Evolutionary conservation across 495 filamentous ascomycete genomes (phyloP), one percentile per base, ranked within the genome.

Genomic region (Aspergillus olivimuriae): DNA sequence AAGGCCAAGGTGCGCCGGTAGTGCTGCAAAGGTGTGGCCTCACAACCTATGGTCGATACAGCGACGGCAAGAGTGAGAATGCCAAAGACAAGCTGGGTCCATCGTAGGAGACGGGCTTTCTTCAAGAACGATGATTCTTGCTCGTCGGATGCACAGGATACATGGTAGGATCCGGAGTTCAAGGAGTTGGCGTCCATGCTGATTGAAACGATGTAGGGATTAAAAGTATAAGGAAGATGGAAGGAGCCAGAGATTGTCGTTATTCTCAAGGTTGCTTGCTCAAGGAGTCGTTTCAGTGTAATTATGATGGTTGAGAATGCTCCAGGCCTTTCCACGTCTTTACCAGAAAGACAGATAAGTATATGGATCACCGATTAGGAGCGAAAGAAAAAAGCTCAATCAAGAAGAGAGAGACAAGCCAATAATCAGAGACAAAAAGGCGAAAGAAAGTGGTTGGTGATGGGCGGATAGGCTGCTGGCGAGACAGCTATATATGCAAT

Each of bases 11-110:
- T 75, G 17, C 33, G 37, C 14, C 58, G 56, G 39, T 75, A 74
- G 36, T 69, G 60, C 1, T 52, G 60, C 18, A 72, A 51, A 21
- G 71, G 64, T 4, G 60, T 57, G 4, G 57, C 67, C 32, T 69
- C 65, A 44, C 69, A 73, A 15, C 53, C 62, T 14, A 75, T 60
- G 37, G 69, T 46, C 2, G 69, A 60, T 14, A 71, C 47, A 3
- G 68, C 55, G n/a, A 52, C 40, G 9, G 32, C 32, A 20, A 70
- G 55, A 10, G 63, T 61, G 34, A 71, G 33, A 4, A 53, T 35
- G 0, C 68, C 59, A 14, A 75, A 46, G 16, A 52, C 61, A 14
- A 74, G 53, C 34, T 68, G 65, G 20, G 57, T 33, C 52, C 56
- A 55, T 39, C 70, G 62, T 15, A 76, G 51, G 22, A 55, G 24